Percentiles rank a stretch among this genome's conserved stretches.
Evolutionary conservation across 164 flowering plant genomes (phyloP).

Genomic region (Tetrastigma voinierianum): DNA sequence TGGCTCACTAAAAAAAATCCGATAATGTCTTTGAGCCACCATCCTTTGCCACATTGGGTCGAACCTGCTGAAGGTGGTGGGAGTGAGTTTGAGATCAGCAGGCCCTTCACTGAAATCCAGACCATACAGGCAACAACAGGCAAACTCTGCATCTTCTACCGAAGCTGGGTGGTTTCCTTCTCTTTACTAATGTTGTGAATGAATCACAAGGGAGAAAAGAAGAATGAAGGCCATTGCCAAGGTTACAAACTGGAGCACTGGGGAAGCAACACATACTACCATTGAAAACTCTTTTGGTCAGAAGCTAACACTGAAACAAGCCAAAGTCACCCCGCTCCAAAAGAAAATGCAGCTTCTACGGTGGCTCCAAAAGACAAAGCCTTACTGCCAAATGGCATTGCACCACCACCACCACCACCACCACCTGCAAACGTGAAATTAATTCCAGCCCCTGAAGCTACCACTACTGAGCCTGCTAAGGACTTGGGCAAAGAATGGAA

Average conservation of each 20-base stretch:
- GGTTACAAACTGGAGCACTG: constrained; percentile 65
- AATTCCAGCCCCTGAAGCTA: constrained; percentile 19
- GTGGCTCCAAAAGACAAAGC: constrained; percentile 19
- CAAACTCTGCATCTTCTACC: constrained; percentile 24
- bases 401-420: too few relatives aligned
- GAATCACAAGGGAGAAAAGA: constrained; percentile 66
- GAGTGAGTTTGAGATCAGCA: constrained; percentile 5
- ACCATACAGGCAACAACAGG: constrained; percentile 25
- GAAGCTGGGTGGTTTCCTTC: constrained; percentile 66
- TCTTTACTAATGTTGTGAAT: constrained; percentile 29
- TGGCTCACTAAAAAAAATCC: too few relatives aligned
- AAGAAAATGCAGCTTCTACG: constrained; percentile 15
- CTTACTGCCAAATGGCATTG: constrained; percentile 13
- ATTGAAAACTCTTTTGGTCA: constrained; percentile 58
- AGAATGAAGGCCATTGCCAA: constrained; percentile 66
- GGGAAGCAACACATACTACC: constrained; percentile 55
- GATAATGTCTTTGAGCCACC: constrained; percentile 59
- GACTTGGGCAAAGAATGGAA: constrained; percentile 52
- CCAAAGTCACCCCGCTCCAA: constrained; percentile 26
- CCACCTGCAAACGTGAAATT: constrained; percentile 22
- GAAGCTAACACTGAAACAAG: constrained; percentile 45
- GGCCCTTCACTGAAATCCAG: constrained; percentile 36
- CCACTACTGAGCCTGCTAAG: constrained; percentile 13
- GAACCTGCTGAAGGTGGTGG: constrained; percentile 29
- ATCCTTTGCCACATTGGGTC: constrained; percentile 64